phyloP scores from a whole-genome alignment of 768 basidiomycete genomes.

The Naematelia aurantialba region DNA sequence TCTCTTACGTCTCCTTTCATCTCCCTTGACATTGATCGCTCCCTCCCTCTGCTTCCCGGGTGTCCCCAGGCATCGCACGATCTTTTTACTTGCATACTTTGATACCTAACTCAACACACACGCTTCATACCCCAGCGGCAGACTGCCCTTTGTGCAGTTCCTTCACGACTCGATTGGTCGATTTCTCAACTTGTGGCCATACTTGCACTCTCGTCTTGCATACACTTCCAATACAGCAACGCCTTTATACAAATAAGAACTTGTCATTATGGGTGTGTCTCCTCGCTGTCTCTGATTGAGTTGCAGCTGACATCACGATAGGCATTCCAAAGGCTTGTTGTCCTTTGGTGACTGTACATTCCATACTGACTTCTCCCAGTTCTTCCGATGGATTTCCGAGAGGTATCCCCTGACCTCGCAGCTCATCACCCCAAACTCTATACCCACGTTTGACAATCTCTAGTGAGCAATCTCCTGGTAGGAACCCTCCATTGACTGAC shows the following conservation, averaged over 20 bases:
- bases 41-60: background rate
- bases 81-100: background rate
- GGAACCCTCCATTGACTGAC: constrained; percentile 1
- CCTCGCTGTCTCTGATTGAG: background rate
- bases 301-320: constrained; percentile 11
- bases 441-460: constrained; percentile 79
- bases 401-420: constrained; percentile 98
- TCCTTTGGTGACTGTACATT: background rate
- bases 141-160: too few species aligned
- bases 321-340: constrained; percentile 27
- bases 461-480: constrained; percentile 45
- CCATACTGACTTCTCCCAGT: constrained; percentile 55
- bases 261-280: constrained; percentile 23
- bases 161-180: constrained; percentile 9
- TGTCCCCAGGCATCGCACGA: background rate
- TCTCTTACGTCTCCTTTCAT: background rate
- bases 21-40: background rate
- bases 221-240: constrained; percentile 5
- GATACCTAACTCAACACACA: background rate
- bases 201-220: background rate
- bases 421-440: constrained; percentile 95
- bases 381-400: constrained; percentile 98
- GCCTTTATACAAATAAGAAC: background rate
- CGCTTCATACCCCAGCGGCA: background rate
- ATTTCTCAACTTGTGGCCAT: background rate